A percentile compares a stretch with the other conserved stretches of the same genome.
These are phyloP conservation scores for Gossypium anomalum DNA, from an alignment of 345 rosid genomes.

Conservation along the genomic window DNA sequence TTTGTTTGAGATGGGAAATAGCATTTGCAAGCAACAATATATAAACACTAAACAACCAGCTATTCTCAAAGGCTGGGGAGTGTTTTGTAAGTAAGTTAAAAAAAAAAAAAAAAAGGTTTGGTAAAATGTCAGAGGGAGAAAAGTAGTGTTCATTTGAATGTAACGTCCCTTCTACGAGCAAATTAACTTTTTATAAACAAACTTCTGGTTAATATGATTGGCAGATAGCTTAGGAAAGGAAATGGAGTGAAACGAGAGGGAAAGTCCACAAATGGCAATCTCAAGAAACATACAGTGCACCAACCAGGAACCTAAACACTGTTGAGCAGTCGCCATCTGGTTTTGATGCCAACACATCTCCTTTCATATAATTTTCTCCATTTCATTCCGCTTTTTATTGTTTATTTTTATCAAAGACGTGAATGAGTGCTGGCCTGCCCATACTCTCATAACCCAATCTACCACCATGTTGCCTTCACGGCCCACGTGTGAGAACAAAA, in stretches of 20 bases:
- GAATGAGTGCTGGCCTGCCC: no score
- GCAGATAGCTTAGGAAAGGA: neutral
- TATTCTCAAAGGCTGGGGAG: neutral
- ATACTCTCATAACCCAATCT: no score
- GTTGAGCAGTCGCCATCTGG: neutral
- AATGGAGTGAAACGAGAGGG: neutral
- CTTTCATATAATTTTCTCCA: no score
- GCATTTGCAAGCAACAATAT: slow-evolving; percentile 11
- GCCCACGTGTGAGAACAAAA: no score
- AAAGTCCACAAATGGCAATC: neutral
- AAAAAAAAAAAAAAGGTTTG: slow-evolving; percentile 29
- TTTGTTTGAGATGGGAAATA: slow-evolving; percentile 24
- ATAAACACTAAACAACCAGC: neutral
- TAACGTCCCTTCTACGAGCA: slow-evolving; percentile 47
- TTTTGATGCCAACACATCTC: neutral
- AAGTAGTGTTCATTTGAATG: slow-evolving; percentile 42
- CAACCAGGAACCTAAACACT: slow-evolving; percentile 3
- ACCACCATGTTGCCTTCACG: no score
- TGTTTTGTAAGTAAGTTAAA: neutral
- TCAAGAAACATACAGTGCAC: neutral
- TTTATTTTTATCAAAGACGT: no score
- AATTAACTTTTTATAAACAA: neutral
- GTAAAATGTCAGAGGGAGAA: slow-evolving; percentile 51
- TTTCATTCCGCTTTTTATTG: no score
- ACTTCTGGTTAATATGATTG: neutral